Percentiles rank a stretch among this genome's conserved stretches.
phyloP scores from a whole-genome alignment of 306 rosid genomes.

The Trifolium repens region DNA sequence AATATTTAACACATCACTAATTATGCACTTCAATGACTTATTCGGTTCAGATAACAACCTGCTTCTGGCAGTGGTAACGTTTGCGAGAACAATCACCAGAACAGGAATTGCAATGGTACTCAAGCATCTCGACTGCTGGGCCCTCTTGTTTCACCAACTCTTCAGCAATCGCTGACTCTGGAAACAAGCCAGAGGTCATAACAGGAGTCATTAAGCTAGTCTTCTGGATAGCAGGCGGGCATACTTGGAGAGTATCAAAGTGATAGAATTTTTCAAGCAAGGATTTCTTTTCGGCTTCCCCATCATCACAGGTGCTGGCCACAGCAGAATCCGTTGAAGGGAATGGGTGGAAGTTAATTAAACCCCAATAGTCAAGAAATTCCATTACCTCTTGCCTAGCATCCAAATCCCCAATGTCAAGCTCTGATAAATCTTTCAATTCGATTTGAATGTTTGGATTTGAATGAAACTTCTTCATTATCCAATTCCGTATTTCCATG shows the following conservation, averaged over 20 bases:
- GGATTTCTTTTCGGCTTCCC: conserved; percentile 53
- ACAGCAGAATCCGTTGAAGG: conserved; percentile 56
- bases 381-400: conserved; percentile 88
- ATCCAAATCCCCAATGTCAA: conserved; percentile 69
- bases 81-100: conserved; percentile 96
- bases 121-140: conserved; percentile 69
- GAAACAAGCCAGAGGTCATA: conserved; percentile 72
- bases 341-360: conserved; percentile 88
- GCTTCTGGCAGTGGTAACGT: conserved; percentile 99
- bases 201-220: conserved; percentile 54
- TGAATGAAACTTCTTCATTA: conserved; percentile 69
- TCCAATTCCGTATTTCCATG: conserved; percentile 83
- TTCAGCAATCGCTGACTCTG: conserved; percentile 75
- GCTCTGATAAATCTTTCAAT: conserved; percentile 74
- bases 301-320: conserved; percentile 50
- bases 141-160: conserved; percentile 82
- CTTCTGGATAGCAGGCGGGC: conserved; percentile 60
- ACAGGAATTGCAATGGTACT: conserved; percentile 97
- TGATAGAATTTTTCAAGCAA: conserved; percentile 75
- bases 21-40: conserved; percentile 20
- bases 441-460: conserved; percentile 63
- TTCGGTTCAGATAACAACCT: conserved; percentile 56
- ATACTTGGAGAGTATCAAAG: conserved; percentile 66
- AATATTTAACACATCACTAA: not conserved
- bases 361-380: conserved; percentile 92